These are phyloP conservation scores for Mycosphaerella sp. DNA, from an alignment of 2,329 filamentous ascomycete genomes.

Conservation along the genomic window DNA sequence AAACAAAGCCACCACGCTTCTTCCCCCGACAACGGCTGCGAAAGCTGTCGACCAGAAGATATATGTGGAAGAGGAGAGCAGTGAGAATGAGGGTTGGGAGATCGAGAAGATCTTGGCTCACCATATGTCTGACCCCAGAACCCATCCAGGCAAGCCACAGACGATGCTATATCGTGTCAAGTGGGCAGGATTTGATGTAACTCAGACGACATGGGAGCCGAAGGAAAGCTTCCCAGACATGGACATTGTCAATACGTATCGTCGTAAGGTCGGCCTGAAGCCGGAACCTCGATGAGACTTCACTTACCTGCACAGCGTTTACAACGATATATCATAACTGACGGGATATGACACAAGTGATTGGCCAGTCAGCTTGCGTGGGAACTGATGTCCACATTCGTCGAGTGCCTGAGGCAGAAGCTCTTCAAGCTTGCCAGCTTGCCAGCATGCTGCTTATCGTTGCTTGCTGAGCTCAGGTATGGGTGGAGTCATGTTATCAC, in stretches of 20 bases:
- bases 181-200: conserved; percentile 26
- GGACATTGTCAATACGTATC: conserved; percentile 23
- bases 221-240: conserved; percentile 21
- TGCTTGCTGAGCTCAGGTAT: neutral
- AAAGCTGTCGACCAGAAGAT: neutral
- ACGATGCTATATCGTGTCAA: conserved; percentile 32
- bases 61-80: neutral
- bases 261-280: conserved; percentile 12
- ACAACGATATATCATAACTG: too few species aligned
- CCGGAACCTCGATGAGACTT: neutral
- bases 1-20: neutral
- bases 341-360: neutral
- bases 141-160: conserved; percentile 27
- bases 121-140: conserved; percentile 25
- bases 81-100: conserved; percentile 20
- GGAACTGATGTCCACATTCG: neutral
- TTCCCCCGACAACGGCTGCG: neutral
- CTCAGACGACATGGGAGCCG: conserved; percentile 28
- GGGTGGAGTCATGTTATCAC: neutral
- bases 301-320: neutral
- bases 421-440: neutral
- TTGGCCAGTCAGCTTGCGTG: neutral
- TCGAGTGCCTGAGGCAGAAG: neutral
- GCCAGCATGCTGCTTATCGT: neutral
- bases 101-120: conserved; percentile 29